Conservation (phyloP, 805 yeast genomes). For the Blastobotrys muscicola region DNA sequence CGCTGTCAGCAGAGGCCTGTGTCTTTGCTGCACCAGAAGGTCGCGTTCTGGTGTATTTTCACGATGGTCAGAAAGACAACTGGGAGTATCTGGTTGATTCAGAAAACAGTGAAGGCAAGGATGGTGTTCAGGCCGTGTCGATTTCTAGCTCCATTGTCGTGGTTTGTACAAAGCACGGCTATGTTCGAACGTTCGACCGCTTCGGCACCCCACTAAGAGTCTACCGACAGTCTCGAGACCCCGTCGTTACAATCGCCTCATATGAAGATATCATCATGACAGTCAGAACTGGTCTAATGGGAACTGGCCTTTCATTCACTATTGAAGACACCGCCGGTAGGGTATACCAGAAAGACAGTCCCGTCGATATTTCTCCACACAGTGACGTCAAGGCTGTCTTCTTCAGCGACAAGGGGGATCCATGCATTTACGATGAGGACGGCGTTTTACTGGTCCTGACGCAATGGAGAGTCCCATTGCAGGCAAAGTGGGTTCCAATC, state of each 20-base stretch:
- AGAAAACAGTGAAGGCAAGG: constrained; percentile 25
- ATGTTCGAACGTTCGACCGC: constrained; percentile 57
- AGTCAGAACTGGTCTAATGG: constrained; percentile 32
- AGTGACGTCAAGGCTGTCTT: constrained; percentile 53
- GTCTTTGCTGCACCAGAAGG: constrained; percentile 44
- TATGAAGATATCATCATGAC: constrained; percentile 47
- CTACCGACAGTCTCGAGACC: constrained; percentile 49
- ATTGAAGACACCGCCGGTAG: constrained; percentile 38
- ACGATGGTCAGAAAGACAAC: constrained; percentile 47
- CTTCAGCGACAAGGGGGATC: constrained; percentile 84
- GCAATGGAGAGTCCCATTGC: constrained; percentile 68
- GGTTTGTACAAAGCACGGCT: constrained; percentile 70
- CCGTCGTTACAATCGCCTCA: constrained; percentile 65
- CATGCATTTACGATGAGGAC: constrained; percentile 74
- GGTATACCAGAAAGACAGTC: constrained; percentile 26
- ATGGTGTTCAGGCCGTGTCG: constrained; percentile 59
- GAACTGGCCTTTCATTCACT: constrained; percentile 35
- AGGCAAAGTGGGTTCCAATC: constrained; percentile 82
- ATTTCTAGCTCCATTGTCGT: constrained; percentile 52
- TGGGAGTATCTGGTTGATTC: constrained; percentile 49
- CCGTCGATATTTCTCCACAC: constrained; percentile 28
- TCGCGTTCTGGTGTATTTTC: constrained; percentile 55
- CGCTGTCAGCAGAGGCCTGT: constrained; percentile 57
- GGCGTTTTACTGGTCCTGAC: constrained; percentile 61
- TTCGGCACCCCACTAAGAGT: constrained; percentile 66